Conservation (phyloP, 371 early-diverging fungal species). For the Furculomyces boomerangus region DNA sequence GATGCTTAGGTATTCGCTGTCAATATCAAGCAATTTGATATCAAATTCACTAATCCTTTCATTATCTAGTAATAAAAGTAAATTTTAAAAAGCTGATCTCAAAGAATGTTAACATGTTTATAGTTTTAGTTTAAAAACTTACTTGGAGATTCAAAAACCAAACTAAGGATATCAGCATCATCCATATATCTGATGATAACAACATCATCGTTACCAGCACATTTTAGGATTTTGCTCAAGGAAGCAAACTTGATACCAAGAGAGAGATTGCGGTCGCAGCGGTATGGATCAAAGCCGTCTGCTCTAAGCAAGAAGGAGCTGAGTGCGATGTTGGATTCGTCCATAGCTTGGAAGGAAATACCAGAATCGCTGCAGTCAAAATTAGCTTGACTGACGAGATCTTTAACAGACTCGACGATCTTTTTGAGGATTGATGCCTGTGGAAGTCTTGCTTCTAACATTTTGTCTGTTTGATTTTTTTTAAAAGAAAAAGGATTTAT, state of each 20-base stretch:
- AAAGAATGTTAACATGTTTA: slow-evolving; percentile 8
- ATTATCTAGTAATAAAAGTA: slow-evolving; percentile 10
- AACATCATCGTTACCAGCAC: slow-evolving; percentile 82
- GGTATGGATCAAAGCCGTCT: slow-evolving; percentile 87
- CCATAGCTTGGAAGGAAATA: slow-evolving; percentile 97
- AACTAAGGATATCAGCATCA: slow-evolving; percentile 55
- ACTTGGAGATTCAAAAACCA: slow-evolving; percentile 71
- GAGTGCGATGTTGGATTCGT: slow-evolving; percentile 93
- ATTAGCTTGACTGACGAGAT: slow-evolving; percentile 92
- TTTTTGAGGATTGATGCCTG: slow-evolving; percentile 71
- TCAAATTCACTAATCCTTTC: slow-evolving; percentile 85
- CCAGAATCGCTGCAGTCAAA: slow-evolving; percentile 94
- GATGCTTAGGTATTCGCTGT: slow-evolving; percentile 87
- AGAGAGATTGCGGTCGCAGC: slow-evolving; percentile 84
- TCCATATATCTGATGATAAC: slow-evolving; percentile 83
- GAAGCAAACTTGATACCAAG: slow-evolving; percentile 80
- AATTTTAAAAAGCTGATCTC: slow-evolving; percentile 24
- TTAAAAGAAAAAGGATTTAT: too few relatives aligned
- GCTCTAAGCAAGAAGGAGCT: slow-evolving; percentile 73
- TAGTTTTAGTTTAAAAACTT: not conserved
- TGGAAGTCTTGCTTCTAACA: slow-evolving; percentile 63
- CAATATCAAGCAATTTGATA: slow-evolving; percentile 94
- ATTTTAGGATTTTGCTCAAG: slow-evolving; percentile 85
- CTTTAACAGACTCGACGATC: slow-evolving; percentile 92
- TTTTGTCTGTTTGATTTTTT: slow-evolving; percentile 7